Base-by-base conservation (phyloP, 768 basidiomycete species). In the Phlegmacium glaucopus region DNA sequence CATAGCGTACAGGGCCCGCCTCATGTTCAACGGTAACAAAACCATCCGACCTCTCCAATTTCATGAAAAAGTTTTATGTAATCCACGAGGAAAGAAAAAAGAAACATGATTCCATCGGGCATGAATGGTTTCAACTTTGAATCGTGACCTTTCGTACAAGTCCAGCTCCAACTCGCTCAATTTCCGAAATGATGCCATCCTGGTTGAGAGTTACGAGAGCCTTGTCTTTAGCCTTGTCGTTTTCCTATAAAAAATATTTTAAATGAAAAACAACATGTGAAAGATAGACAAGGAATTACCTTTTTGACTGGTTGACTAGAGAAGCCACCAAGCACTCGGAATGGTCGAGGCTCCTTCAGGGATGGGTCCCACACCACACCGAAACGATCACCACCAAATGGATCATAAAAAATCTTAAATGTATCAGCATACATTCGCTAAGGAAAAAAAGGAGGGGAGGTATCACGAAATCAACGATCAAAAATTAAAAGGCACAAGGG, bases 361-460 rank as follows among this genome's bases (percentile, higher is more conserved):
- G 72, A 72, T 6, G 90, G 86, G 57, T 94, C 89, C 91, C 93
- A 98, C 2, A 96, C 83, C 1, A 77, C 83, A 6, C 90, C 94
- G 43, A 94, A 85, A 28, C 72, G 71, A 47, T 79, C 72, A 0
- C 94, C 92, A 10, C 96, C 96, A 28, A 82, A 75, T 0, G 79
- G 70, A 54, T 98, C 94, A 56, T 82, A 80, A 73, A 98, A 99
- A 32, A 95, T 74, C 48, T 88, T 79, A 53, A 90, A 77, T 1
- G 85, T 85, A 51, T 90, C 85, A 1, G 79, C 72, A 59, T 91
- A 94, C 4, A 82, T 67, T 15, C 77, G 74, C 88, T 94, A 49
- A n/a, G 17, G n/a, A 27, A 11, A 11, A 26, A 28, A 34, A 25
- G 39, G 6, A 40, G 50, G 22, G 18, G 44, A 42, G 27, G 27